These are phyloP conservation scores for Curvularia sp. DNA, from an alignment of 2,329 filamentous ascomycete genomes.

Conservation along the genomic window DNA sequence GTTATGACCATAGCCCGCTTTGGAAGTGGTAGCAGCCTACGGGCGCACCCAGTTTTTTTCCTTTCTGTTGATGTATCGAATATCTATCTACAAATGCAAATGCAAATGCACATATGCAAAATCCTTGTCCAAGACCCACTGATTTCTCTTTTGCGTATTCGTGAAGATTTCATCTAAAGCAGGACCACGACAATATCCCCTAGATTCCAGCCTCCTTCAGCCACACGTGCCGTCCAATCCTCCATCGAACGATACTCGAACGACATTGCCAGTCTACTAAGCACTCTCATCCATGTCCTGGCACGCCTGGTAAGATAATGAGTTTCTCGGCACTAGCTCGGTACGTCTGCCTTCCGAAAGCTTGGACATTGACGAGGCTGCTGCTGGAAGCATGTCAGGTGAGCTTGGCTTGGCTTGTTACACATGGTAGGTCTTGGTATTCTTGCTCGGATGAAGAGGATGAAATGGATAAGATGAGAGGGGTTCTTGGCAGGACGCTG, in stretches of 20 bases:
- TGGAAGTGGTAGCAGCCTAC: conserved; percentile 10
- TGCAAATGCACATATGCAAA: neutral
- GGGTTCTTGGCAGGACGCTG: neutral
- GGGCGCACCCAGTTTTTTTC: conserved; percentile 13
- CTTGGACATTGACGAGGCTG: neutral
- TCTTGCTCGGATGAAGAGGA: neutral
- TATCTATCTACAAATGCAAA: neutral
- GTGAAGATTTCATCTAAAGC: too few species aligned
- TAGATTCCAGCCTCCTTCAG: neutral
- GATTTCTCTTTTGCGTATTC: neutral
- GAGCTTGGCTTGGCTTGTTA: neutral
- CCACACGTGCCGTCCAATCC: neutral
- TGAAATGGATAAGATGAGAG: neutral
- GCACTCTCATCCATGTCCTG: neutral
- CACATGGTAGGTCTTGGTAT: neutral
- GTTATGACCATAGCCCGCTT: conserved; percentile 12
- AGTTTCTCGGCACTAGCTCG: neutral
- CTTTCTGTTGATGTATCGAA: neutral
- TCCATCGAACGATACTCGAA: conserved; percentile 11
- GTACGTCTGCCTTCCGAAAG: neutral
- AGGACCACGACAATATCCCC: too few species aligned
- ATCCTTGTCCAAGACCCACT: neutral
- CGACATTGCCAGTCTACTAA: neutral
- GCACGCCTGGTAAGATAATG: neutral
- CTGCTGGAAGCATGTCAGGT: neutral